Evolutionary conservation across 495 filamentous ascomycete genomes (phyloP), one percentile per base, ranked within the genome.

Genomic region (Penicillium bovifimosum): DNA sequence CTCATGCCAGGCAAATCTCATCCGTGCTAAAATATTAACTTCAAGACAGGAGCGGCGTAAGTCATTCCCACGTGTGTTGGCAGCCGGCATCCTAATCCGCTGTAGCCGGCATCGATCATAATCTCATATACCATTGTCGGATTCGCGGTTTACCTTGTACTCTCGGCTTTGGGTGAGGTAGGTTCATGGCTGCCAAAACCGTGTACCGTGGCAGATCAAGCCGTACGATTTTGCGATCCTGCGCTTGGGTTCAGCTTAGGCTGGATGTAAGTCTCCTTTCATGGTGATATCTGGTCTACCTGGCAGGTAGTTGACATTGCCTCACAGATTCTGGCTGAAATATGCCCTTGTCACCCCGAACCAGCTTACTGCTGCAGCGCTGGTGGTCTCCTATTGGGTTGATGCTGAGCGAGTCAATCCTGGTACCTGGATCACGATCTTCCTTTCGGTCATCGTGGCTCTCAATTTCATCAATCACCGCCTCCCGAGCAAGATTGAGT

Each of bases 291-390:
- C 26, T 24, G 34, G 5, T 24, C 9, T 9, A 20, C 9, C 11
- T 28, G 5, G 1, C 8, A 18, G 17, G 5, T 45, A 28, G 11
- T 6, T 44, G 16, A 35, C 34, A 9, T 3, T n/a, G 13, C 6
- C 8, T 6, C 64, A 24, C 60, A 83, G 74, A 59, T 71, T 69
- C 63, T 67, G 71, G 67, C 67, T 77, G 54, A 86, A 85, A 64
- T 90, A 88, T 65, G 82, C 87, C 56, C 85, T 93, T 47, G 75
- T 86, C 38, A 85, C 86, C 9, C 86, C 87, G 4, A 90, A 89
- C 57, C 87, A 93, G 56, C 69, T 91, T 34, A 91, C 86, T 11
- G 87, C 88, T 18, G 81, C 84, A 14, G 80, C 84, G 9, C 65
- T 91, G 11, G 77, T 92, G 9, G 75, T 92, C 9, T 77, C 84